Base-by-base conservation (phyloP, 352 stramenopile genomes). In the Phytopythium cucurbitacearum region DNA sequence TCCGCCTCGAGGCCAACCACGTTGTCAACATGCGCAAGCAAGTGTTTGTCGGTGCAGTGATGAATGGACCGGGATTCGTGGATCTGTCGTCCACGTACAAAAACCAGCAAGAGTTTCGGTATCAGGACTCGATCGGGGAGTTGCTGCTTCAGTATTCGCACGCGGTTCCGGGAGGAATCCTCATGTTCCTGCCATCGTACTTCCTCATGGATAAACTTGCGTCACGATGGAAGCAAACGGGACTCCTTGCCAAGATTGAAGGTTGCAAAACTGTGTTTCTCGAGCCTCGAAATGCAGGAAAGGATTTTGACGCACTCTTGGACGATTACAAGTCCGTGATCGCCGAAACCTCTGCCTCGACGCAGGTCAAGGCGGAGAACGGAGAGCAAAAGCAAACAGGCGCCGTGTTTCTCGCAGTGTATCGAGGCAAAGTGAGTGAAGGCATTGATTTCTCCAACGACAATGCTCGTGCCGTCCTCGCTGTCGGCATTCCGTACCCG, bases 401-500 rank as follows among this genome's bases (percentile, higher is more conserved):
- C 32, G 95, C 94, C 1, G 81, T 98, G 10, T 92, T 99, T 48
- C 87, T 99, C 56, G 97, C 95, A 1, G 97, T 99, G 2, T 99
- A 98, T 74, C 80, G 97, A 13, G 97, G 97, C 38, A 99, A 99
- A 76, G 96, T 99, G 38, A 98, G 87, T 57, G 97, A 99, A 67
- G 97, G 97, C 28, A 98, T 99, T 47, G 97, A 99, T 71, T 99
- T 99, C 64, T 91, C 85, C 10, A 97, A 99, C 71, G 80, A 98
- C 38, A 98, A 98, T 62, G 98, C 95, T 7, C 81, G 97, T 35
- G 87, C 87, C 13, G 97, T 99, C 10, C 75, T 99, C 13, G 96
- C 98, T n/a, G 98, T 98, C 16, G 98, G 98, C 3, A 94, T 99
- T 40, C 97, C 98, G n/a, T 99, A 97, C 73, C 91, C 97, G 9